Percentiles rank a stretch among this genome's conserved stretches.
Evolutionary conservation across 306 rosid species (phyloP).

Genomic region (Malus asiatica): DNA sequence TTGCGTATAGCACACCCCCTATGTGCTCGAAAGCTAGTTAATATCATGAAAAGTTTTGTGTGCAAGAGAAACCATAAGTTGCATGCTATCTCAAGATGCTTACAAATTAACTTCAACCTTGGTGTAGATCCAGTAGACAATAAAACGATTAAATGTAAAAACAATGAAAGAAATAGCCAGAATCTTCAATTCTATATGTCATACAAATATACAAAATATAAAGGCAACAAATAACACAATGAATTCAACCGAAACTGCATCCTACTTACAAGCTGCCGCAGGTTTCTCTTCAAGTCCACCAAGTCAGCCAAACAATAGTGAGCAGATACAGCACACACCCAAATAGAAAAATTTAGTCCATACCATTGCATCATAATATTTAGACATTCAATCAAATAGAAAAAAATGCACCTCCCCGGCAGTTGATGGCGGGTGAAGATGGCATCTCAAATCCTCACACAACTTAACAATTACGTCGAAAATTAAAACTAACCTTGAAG

Average conservation of each 20-base stretch:
- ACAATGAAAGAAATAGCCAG: neutral
- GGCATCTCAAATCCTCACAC: neutral
- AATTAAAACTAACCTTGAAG: constrained; percentile 59
- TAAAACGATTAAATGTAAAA: neutral
- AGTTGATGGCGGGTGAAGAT: neutral
- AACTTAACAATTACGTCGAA: neutral
- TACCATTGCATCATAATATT: neutral
- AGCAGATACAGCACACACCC: constrained; percentile 10
- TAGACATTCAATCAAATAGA: neutral
- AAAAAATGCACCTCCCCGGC: neutral
- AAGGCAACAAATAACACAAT: neutral
- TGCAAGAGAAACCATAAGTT: neutral
- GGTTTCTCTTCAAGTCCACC: constrained; percentile 81
- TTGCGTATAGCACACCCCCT: neutral
- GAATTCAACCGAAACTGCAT: neutral
- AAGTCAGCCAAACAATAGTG: constrained; percentile 33
- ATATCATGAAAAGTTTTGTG: neutral
- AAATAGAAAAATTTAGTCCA: constrained; percentile 30
- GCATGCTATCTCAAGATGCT: neutral
- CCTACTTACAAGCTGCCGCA: constrained; percentile 76
- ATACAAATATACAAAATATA: neutral
- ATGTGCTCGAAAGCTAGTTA: no score
- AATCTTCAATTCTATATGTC: neutral
- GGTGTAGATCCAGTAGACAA: neutral
- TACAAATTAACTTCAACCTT: neutral